These are phyloP conservation scores for Colletotrichum musae DNA, from an alignment of 2,329 filamentous ascomycete species.

Conservation along the genomic window DNA sequence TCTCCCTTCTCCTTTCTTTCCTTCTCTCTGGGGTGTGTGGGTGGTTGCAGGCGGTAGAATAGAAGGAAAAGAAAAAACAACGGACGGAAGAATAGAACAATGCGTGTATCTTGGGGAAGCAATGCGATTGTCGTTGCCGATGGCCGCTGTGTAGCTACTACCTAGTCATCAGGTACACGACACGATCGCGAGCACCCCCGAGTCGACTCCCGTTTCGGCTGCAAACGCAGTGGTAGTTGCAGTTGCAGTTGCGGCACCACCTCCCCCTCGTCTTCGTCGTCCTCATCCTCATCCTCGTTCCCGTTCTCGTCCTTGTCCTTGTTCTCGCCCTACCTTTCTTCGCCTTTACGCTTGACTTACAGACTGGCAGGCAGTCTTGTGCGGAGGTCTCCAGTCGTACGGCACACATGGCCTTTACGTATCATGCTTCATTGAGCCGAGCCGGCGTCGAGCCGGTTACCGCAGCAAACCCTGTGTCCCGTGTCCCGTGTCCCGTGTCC, in stretches of 20 bases:
- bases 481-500: too few relatives aligned
- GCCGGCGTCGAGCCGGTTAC: slow-evolving; percentile 4
- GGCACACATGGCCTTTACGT: neutral
- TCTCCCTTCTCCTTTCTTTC: neutral
- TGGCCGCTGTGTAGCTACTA: slow-evolving; percentile 21
- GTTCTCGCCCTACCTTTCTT: too few relatives aligned
- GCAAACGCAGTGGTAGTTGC: slow-evolving; percentile 6
- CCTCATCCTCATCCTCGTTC: too few relatives aligned
- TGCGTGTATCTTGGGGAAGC: slow-evolving; percentile 17
- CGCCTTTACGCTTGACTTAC: too few relatives aligned
- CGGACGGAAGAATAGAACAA: slow-evolving; percentile 31
- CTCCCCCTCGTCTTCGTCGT: too few relatives aligned
- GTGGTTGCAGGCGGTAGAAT: slow-evolving; percentile 32
- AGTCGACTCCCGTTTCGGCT: neutral
- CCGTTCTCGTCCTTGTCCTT: too few relatives aligned
- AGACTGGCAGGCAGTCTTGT: neutral
- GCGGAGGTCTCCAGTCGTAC: neutral
- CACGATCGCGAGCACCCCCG: neutral
- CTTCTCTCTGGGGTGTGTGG: slow-evolving; percentile 23
- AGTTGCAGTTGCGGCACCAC: neutral
- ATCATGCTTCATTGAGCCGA: neutral
- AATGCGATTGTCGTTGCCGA: slow-evolving; percentile 28
- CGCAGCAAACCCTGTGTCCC: slow-evolving; percentile 11
- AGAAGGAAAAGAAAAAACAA: slow-evolving; percentile 8
- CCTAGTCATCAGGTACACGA: slow-evolving; percentile 30